These are phyloP conservation scores for Fraxinus cuspidata DNA, from an alignment of 257 asterid species.

Conservation along the genomic window DNA sequence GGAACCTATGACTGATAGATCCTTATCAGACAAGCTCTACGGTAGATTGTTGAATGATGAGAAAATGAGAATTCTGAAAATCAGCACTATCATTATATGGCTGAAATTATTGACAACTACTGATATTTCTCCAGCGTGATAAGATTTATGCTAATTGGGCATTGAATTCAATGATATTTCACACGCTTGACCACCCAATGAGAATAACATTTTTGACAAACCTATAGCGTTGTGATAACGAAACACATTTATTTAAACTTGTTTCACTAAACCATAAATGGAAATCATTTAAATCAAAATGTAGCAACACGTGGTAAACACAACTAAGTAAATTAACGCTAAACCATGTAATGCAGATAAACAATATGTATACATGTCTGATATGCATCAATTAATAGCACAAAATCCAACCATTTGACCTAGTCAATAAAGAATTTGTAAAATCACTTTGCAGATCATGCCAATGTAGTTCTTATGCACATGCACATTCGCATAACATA, in stretches of 20 bases:
- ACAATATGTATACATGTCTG: background rate
- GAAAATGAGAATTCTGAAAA: background rate
- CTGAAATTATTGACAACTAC: background rate
- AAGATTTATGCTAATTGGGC: background rate
- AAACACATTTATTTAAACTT: background rate
- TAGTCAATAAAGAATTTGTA: background rate
- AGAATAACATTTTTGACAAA: background rate
- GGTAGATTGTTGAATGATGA: background rate
- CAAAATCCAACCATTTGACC: background rate
- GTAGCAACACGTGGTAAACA: background rate
- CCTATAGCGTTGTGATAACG: background rate
- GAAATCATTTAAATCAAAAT: background rate
- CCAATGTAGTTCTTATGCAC: background rate
- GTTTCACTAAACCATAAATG: background rate
- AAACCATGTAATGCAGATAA: background rate
- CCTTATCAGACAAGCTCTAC: constrained; percentile 2
- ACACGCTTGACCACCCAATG: constrained; percentile 6
- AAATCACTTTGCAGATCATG: background rate
- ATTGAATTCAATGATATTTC: background rate
- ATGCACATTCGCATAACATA: background rate
- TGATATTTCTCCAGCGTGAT: background rate
- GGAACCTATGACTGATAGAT: background rate
- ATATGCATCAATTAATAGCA: background rate
- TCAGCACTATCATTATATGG: background rate
- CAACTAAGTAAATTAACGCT: background rate